phyloP scores from a whole-genome alignment of 352 stramenopile species.

The Globisporangium acanthophoron region DNA sequence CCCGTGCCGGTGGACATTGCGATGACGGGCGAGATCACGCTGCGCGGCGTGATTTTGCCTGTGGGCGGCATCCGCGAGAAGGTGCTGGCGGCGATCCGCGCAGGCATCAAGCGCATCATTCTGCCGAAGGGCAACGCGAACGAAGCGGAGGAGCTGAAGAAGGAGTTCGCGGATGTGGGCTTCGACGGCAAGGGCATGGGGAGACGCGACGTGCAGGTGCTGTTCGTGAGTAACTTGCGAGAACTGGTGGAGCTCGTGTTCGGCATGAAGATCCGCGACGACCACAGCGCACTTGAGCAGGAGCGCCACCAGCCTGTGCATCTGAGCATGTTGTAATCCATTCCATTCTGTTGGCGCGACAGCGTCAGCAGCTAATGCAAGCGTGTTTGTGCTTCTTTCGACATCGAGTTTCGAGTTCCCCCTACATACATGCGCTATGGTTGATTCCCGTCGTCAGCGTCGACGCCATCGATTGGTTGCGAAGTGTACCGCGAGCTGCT shows the following conservation, averaged over 20 bases:
- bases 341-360: background rate
- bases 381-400: slow-evolving; percentile 14
- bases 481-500: slow-evolving; percentile 4
- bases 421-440: too few species aligned
- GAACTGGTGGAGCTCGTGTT: slow-evolving; percentile 68
- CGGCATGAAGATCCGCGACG: slow-evolving; percentile 48
- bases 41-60: slow-evolving; percentile 85
- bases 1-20: slow-evolving; percentile 73
- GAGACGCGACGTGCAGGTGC: slow-evolving; percentile 36
- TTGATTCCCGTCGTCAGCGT: too few species aligned
- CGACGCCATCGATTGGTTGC: too few species aligned
- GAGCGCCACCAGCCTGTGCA: slow-evolving; percentile 18
- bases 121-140: slow-evolving; percentile 67
- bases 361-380: background rate
- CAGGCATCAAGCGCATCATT: slow-evolving; percentile 79
- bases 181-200: slow-evolving; percentile 11
- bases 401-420: background rate
- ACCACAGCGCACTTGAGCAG: slow-evolving; percentile 18
- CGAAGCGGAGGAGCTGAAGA: slow-evolving; percentile 64
- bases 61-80: slow-evolving; percentile 91
- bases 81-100: slow-evolving; percentile 80
- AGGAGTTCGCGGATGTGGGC: slow-evolving; percentile 41
- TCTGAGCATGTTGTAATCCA: slow-evolving; percentile 42
- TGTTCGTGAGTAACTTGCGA: slow-evolving; percentile 67
- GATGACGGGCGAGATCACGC: slow-evolving; percentile 88